Conservation (phyloP, 768 basidiomycete genomes). For the Kwoniella pini region DNA sequence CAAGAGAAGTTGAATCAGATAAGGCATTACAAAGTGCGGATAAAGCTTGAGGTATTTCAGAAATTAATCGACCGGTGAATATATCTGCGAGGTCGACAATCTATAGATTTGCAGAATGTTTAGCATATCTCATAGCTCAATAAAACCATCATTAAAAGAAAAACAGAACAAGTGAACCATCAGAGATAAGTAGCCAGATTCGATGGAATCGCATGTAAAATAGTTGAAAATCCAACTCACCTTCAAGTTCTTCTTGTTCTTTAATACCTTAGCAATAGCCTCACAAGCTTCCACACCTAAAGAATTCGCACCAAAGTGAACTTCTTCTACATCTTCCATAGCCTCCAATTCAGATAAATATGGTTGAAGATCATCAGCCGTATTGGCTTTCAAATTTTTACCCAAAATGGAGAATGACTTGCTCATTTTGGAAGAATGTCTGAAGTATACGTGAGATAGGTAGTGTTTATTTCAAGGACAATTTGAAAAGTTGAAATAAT, state of each 20-base stretch:
- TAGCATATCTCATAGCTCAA: too few relatives aligned
- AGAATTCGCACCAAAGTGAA: conserved; percentile 92
- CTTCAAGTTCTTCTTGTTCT: conserved; percentile 68
- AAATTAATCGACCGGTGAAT: conserved; percentile 94
- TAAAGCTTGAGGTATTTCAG: conserved; percentile 89
- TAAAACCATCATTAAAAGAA: too few relatives aligned
- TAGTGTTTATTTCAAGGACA: too few relatives aligned
- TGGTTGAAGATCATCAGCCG: conserved; percentile 71
- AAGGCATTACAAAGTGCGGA: conserved; percentile 85
- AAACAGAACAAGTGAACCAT: too few relatives aligned
- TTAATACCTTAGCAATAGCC: conserved; percentile 77
- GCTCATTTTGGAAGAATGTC: not conserved
- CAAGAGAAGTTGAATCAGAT: conserved; percentile 72
- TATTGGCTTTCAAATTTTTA: conserved; percentile 76
- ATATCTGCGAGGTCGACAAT: conserved; percentile 95
- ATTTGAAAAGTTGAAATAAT: too few relatives aligned
- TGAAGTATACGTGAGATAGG: too few relatives aligned
- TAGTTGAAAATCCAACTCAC: conserved; percentile 58
- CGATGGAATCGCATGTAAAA: too few relatives aligned
- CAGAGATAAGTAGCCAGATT: too few relatives aligned
- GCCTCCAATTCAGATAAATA: conserved; percentile 60
- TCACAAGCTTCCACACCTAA: conserved; percentile 86
- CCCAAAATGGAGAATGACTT: conserved; percentile 63
- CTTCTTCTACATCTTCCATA: conserved; percentile 74
- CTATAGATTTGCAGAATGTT: too few relatives aligned